Percentiles rank a stretch among this genome's conserved stretches.
phyloP scores from a whole-genome alignment of 139 green algal species.

The Penium margaritaceum region DNA sequence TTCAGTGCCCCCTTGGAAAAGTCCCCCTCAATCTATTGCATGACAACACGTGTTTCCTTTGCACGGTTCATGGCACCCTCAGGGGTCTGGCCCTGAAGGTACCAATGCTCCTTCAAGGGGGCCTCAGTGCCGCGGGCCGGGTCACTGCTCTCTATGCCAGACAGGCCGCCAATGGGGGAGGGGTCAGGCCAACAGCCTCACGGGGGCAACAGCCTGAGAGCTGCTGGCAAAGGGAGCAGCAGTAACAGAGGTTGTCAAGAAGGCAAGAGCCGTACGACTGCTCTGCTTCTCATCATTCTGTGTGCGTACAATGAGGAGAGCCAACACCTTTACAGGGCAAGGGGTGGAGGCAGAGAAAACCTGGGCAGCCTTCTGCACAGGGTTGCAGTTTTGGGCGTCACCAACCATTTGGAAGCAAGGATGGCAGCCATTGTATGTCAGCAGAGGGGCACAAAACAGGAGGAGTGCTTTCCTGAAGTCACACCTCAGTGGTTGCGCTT shows the following conservation, averaged over 20 bases:
- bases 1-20: conserved; percentile 44
- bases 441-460: too few species aligned
- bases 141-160: conserved; percentile 36
- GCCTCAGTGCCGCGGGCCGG: conserved; percentile 40
- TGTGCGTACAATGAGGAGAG: conserved; percentile 10
- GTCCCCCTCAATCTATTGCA: conserved; percentile 17
- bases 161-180: conserved; percentile 25
- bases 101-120: conserved; percentile 43
- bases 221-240: conserved; percentile 4
- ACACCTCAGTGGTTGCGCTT: too few species aligned
- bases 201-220: conserved; percentile 1
- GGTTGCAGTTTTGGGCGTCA: conserved; percentile 5
- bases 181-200: conserved; percentile 23
- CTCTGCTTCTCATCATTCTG: conserved; percentile 18
- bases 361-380: not conserved
- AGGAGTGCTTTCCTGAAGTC: too few species aligned
- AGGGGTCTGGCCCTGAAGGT: conserved; percentile 20
- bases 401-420: too few species aligned
- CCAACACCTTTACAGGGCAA: not conserved
- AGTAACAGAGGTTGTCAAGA: conserved; percentile 16
- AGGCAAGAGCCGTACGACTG: conserved; percentile 15
- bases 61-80: conserved; percentile 17
- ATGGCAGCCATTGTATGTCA: too few species aligned
- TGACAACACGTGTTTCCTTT: conserved; percentile 18
- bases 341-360: not conserved